Conservation (phyloP, 2,329 filamentous ascomycete species). For the Aspergillus tanneri region DNA sequence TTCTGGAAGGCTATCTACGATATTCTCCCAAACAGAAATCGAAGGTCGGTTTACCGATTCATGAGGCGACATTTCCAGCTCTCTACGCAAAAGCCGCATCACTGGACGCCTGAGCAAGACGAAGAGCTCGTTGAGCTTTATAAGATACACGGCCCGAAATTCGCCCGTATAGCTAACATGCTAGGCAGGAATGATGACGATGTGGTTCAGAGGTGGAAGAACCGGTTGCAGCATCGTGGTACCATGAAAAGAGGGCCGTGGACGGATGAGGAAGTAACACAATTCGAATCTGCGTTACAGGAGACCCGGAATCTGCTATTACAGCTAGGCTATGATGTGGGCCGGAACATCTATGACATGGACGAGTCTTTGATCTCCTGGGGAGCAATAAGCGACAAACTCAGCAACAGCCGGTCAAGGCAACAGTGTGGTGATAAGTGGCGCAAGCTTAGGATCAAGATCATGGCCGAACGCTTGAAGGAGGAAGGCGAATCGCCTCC, state of each 20-base stretch:
- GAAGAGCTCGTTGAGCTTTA: constrained; percentile 39
- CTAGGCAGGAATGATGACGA: constrained; percentile 43
- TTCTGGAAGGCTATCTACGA: constrained; percentile 40
- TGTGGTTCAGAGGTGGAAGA: constrained; percentile 46
- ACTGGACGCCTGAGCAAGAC: constrained; percentile 44
- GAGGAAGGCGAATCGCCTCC: constrained; percentile 27
- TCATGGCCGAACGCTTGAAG: constrained; percentile 22
- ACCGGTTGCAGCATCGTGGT: constrained; percentile 38
- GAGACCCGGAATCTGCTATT: constrained; percentile 23
- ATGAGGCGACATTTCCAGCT: constrained; percentile 45
- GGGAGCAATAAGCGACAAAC: constrained; percentile 32
- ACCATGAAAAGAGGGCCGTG: constrained; percentile 40
- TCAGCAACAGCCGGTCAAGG: constrained; percentile 34
- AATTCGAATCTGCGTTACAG: constrained; percentile 30
- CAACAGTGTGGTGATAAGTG: constrained; percentile 43
- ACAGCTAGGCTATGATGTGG: constrained; percentile 21
- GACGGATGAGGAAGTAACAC: constrained; percentile 33
- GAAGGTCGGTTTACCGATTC: constrained; percentile 42
- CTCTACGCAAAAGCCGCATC: constrained; percentile 35
- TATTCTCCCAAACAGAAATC: constrained; percentile 38
- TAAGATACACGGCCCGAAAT: constrained; percentile 36
- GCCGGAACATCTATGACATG: constrained; percentile 40
- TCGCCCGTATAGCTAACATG: constrained; percentile 37
- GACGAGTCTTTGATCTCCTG: constrained; percentile 33
- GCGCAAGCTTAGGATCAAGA: constrained; percentile 32